phyloP scores from a whole-genome alignment of 441 rosid genomes.

The Eutrema salsugineum region DNA sequence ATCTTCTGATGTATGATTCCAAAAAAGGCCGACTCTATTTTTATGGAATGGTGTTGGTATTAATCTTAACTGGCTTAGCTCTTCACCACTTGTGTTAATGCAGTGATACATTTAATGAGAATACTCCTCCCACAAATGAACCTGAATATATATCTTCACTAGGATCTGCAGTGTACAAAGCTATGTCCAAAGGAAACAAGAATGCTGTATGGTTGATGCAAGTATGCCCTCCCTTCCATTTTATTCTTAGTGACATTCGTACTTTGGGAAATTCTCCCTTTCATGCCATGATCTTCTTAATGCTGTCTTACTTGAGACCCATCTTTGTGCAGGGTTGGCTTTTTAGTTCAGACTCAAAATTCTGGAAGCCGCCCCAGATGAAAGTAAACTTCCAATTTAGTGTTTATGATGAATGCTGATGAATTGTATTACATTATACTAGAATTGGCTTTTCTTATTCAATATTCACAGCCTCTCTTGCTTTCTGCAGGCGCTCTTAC shows the following conservation, averaged over 20 bases:
- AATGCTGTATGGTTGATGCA: slow-evolving; percentile 99
- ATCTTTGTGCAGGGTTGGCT: slow-evolving; percentile 88
- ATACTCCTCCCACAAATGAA: slow-evolving; percentile 87
- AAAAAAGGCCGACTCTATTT: neutral
- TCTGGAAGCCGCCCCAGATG: slow-evolving; percentile 98
- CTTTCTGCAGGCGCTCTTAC: slow-evolving; percentile 81
- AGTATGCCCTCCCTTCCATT: slow-evolving; percentile 41
- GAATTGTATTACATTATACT: neutral
- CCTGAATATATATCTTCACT: slow-evolving; percentile 73
- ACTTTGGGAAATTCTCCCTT: neutral
- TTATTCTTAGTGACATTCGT: neutral
- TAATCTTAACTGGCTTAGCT: neutral
- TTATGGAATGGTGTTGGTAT: neutral
- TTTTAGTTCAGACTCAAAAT: slow-evolving; percentile 72
- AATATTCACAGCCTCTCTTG: neutral
- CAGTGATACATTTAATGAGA: slow-evolving; percentile 98
- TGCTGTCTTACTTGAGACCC: slow-evolving; percentile 9
- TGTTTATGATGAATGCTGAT: neutral
- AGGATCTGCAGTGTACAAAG: slow-evolving; percentile 91
- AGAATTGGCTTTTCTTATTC: neutral
- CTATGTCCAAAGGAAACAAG: slow-evolving; percentile 87
- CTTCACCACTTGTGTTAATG: slow-evolving; percentile 18
- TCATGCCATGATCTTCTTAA: neutral
- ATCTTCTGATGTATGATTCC: neutral
- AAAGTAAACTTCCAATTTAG: slow-evolving; percentile 43